These are phyloP conservation scores for Tilletia setariae DNA, from an alignment of 1,284 basidiomycete species.

Conservation along the genomic window DNA sequence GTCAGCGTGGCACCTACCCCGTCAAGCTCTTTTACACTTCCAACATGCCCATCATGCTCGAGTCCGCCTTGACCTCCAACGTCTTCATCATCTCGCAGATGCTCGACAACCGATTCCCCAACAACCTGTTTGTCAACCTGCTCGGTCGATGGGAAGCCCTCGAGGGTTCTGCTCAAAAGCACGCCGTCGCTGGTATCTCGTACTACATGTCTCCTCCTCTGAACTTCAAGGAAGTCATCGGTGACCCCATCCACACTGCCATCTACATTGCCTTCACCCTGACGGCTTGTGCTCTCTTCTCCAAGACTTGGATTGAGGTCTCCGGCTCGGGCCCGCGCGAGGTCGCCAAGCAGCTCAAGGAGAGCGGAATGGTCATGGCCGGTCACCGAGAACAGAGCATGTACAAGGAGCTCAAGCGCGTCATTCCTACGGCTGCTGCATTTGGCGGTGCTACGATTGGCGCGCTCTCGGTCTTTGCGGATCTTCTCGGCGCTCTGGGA, in stretches of 20 bases:
- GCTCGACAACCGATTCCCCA: slow-evolving; percentile 80
- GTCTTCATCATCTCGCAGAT: slow-evolving; percentile 96
- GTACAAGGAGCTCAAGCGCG: slow-evolving; percentile 98
- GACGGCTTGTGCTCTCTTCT: slow-evolving; percentile 91
- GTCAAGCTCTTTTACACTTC: slow-evolving; percentile 98
- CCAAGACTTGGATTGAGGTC: slow-evolving; percentile 99
- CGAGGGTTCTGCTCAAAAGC: slow-evolving; percentile 87
- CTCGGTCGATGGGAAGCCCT: slow-evolving; percentile 96
- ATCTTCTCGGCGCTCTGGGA: slow-evolving; percentile 91
- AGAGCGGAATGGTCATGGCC: slow-evolving; percentile 98
- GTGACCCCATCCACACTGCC: slow-evolving; percentile 88
- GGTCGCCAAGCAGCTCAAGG: slow-evolving; percentile 96
- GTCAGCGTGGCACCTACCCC: slow-evolving; percentile 90
- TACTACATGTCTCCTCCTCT: slow-evolving; percentile 98
- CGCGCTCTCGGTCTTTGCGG: slow-evolving; percentile 84
- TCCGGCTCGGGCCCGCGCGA: slow-evolving; percentile 92
- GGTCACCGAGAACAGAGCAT: slow-evolving; percentile 94
- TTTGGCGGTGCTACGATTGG: slow-evolving; percentile 95
- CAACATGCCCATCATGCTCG: slow-evolving; percentile 99
- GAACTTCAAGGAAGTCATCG: slow-evolving; percentile 77
- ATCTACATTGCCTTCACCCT: slow-evolving; percentile 91
- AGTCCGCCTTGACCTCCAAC: slow-evolving; percentile 87
- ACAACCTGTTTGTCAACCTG: slow-evolving; percentile 81
- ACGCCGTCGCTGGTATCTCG: slow-evolving; percentile 84
- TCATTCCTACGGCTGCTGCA: slow-evolving; percentile 94